Conservation (phyloP, 75 land plant genomes). For the Adiantum capillusveneris region DNA sequence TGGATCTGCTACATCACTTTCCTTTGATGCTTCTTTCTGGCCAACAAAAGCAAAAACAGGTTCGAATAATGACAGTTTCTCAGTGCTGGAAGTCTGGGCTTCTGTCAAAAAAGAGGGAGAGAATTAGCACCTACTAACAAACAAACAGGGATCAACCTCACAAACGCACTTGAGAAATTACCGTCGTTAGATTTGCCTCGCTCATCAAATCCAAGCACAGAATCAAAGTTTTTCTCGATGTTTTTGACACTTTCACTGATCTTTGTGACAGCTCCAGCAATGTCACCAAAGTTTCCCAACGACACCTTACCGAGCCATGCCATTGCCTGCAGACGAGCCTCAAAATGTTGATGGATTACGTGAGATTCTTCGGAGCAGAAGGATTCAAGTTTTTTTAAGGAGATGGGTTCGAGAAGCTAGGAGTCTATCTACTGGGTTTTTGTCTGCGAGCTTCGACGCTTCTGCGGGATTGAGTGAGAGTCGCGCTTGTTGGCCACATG, state of each 20-base stretch:
- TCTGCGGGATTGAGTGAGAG: too few species aligned
- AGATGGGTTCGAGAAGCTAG: too few species aligned
- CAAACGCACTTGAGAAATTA: constrained; percentile 2
- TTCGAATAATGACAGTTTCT: constrained; percentile 35
- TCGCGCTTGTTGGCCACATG: too few species aligned
- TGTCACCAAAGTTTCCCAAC: constrained; percentile 63
- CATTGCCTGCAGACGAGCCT: constrained; percentile 48
- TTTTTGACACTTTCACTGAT: constrained; percentile 94
- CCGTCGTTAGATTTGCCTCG: constrained; percentile 20
- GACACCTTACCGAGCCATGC: constrained; percentile 83
- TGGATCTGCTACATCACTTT: neutral
- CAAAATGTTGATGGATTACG: too few species aligned
- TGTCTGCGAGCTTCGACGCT: too few species aligned
- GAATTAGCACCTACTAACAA: neutral
- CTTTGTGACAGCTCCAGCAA: constrained; percentile 92
- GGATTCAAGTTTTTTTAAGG: too few species aligned
- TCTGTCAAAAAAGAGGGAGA: neutral
- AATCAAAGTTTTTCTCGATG: constrained; percentile 93
- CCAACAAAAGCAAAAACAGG: constrained; percentile 50
- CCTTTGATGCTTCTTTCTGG: constrained; percentile 27
- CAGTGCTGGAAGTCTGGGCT: constrained; percentile 1
- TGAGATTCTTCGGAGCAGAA: too few species aligned
- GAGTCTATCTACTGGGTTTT: too few species aligned
- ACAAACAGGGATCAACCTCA: too few species aligned
- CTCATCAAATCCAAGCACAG: constrained; percentile 78